A percentile compares a stretch with the other conserved stretches of the same genome.
Evolutionary conservation across 129 eudicot genomes (phyloP).

Genomic region (Rutidosis leptorrhynchoides): DNA sequence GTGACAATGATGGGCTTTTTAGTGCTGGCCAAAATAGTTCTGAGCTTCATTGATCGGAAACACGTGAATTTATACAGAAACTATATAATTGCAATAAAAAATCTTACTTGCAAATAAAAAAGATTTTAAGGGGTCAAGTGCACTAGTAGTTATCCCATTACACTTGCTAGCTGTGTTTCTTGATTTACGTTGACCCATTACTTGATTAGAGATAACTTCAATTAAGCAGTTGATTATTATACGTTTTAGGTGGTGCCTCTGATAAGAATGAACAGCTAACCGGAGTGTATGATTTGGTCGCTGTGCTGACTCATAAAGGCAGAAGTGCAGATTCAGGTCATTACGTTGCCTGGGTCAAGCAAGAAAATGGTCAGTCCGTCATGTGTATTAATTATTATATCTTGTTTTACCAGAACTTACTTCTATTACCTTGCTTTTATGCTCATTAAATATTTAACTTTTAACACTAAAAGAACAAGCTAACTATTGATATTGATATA

Average conservation of each 20-base stretch:
- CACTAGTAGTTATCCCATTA: too few relatives aligned
- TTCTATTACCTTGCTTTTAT: slow-evolving; percentile 3
- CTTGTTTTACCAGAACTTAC: neutral
- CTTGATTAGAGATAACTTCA: too few relatives aligned
- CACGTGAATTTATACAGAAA: neutral
- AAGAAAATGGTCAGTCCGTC: slow-evolving; percentile 67
- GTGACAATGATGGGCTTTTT: neutral
- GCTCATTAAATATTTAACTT: neutral
- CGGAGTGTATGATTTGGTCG: slow-evolving; percentile 91
- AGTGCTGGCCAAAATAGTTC: too few relatives aligned
- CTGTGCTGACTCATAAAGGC: slow-evolving; percentile 97
- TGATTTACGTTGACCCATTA: too few relatives aligned
- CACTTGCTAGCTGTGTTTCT: too few relatives aligned
- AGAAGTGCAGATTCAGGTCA: slow-evolving; percentile 99
- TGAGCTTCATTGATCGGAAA: neutral
- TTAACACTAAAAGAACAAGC: neutral
- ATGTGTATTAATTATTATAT: neutral
- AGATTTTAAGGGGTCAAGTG: too few relatives aligned
- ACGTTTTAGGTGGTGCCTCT: slow-evolving; percentile 39
- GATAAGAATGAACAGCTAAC: slow-evolving; percentile 63
- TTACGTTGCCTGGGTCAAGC: slow-evolving; percentile 98
- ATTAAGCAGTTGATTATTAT: neutral
- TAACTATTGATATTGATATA: slow-evolving; percentile 29
- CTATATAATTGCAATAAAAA: too few relatives aligned
- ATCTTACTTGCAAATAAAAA: too few relatives aligned